A percentile compares a stretch with the other conserved stretches of the same genome.
Evolutionary conservation across 2,329 filamentous ascomycete genomes (phyloP).

Genomic region (Rhynchosporium graminicola): DNA sequence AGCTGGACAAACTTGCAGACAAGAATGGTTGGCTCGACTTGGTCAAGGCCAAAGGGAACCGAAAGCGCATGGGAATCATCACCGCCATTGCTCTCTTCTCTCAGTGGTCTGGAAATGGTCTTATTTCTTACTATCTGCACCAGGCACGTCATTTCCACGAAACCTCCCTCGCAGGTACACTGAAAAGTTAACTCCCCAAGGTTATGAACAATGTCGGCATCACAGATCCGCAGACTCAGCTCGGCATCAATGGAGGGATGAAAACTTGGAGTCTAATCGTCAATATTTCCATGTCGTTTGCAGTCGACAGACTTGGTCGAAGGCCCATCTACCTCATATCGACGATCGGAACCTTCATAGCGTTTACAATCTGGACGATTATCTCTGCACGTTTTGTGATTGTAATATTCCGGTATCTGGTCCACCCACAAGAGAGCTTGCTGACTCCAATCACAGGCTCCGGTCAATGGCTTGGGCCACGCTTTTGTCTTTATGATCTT

Average conservation of each 20-base stretch:
- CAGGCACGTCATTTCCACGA: slow-evolving; percentile 15
- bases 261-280: slow-evolving; percentile 38
- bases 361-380: slow-evolving; percentile 36
- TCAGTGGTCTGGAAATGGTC: slow-evolving; percentile 68
- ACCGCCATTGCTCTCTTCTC: slow-evolving; percentile 64
- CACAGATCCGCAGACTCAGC: slow-evolving; percentile 24
- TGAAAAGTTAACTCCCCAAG: neutral
- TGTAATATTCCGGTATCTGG: no score
- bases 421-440: no score
- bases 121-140: slow-evolving; percentile 62
- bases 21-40: slow-evolving; percentile 46
- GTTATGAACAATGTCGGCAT: no score
- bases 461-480: no score
- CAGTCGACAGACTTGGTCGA: slow-evolving; percentile 40
- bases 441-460: no score
- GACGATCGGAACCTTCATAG: slow-evolving; percentile 37
- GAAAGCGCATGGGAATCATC: slow-evolving; percentile 61
- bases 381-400: slow-evolving; percentile 26
- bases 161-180: neutral
- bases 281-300: slow-evolving; percentile 34
- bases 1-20: slow-evolving; percentile 16
- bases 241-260: slow-evolving; percentile 31
- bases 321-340: slow-evolving; percentile 37
- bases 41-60: slow-evolving; percentile 57
- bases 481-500: slow-evolving; percentile 42